These are phyloP conservation scores for Lentinus brumalis DNA, from an alignment of 768 basidiomycete genomes.

Conservation along the genomic window DNA sequence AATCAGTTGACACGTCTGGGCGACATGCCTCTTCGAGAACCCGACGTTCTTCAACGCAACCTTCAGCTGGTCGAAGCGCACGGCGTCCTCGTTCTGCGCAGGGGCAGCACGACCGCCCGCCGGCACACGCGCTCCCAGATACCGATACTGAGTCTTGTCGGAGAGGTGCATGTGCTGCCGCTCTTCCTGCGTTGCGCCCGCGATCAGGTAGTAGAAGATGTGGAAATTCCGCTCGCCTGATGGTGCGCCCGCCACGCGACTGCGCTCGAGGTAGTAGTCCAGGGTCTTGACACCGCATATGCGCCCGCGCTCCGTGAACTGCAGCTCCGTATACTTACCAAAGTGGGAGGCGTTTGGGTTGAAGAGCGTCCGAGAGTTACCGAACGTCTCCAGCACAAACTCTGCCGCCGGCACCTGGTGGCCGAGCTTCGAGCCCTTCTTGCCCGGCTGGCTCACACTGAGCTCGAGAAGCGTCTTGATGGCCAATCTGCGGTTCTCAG, in stretches of 20 bases:
- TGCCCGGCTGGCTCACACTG: conserved; percentile 83
- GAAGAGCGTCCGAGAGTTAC: conserved; percentile 87
- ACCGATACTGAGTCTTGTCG: conserved; percentile 82
- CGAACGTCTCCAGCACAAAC: conserved; percentile 95
- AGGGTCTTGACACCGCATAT: conserved; percentile 91
- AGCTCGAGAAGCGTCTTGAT: conserved; percentile 93
- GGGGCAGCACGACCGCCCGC: conserved; percentile 29
- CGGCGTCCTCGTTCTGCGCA: conserved; percentile 77
- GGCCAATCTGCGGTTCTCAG: conserved; percentile 85
- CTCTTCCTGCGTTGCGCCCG: conserved; percentile 88
- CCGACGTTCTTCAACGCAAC: conserved; percentile 91
- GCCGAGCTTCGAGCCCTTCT: conserved; percentile 91
- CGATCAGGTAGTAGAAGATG: conserved; percentile 95
- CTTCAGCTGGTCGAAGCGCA: conserved; percentile 92
- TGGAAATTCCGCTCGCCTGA: conserved; percentile 97
- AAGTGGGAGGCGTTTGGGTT: conserved; percentile 96
- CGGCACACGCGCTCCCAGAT: conserved; percentile 62
- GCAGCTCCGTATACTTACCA: conserved; percentile 97
- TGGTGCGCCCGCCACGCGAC: conserved; percentile 83
- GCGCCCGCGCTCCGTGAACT: conserved; percentile 91
- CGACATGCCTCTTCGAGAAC: conserved; percentile 91
- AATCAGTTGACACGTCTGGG: conserved; percentile 91
- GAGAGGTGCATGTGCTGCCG: conserved; percentile 82
- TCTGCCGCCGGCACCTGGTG: conserved; percentile 88
- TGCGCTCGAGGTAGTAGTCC: conserved; percentile 94